Base-by-base conservation (phyloP, 257 asterid genomes). In the Echium plantagineum region DNA sequence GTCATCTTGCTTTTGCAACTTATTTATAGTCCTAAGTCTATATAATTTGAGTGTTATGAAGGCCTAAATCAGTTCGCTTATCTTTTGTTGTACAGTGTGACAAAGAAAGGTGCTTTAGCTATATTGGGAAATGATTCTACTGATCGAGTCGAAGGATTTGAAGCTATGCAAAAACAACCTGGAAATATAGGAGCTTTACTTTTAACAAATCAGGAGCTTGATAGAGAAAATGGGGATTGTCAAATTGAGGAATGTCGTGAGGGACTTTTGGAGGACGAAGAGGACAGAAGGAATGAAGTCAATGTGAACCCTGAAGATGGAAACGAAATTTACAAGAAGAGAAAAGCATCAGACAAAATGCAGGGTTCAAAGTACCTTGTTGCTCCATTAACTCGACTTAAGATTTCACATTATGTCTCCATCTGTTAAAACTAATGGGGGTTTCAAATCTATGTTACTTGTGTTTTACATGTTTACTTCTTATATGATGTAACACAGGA, bases 161-260 rank as follows among this genome's bases (percentile, higher is more conserved):
- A 69, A 74, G 77, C 57, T 57, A 63, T 66, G 66, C 80, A 77
- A 79, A 77, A 72, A 66, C 85, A 74, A 66, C 75, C 81, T 57
- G 74, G 64, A 55, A 62, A 58, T 64, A 66, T 7, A 22, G 80
- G 84, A 53, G 70, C 76, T 42, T 62, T 86, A 79, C 85, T 84
- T 71, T 75, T 93, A 75, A 80, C 94, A 6, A 86, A 78, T 71
- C 84, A 78, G 71, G 94, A 85, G 72, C 83, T 86, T 77, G 95
- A 70, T 71, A 73, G 80, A 48, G 91, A 80, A 71, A 78, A 76
- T 66, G 85, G 90, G 49, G 93, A 84, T 19, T 78, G 62, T 65
- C 83, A 75, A 69, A 83, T 82, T 70, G 93, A 71, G 63, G 77
- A 64, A 51, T 57, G 63, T 19, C 75, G 66, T 48, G 80, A 66